These are phyloP conservation scores for Austroboletus rostrupii DNA, from an alignment of 1,284 basidiomycete genomes.

Conservation along the genomic window DNA sequence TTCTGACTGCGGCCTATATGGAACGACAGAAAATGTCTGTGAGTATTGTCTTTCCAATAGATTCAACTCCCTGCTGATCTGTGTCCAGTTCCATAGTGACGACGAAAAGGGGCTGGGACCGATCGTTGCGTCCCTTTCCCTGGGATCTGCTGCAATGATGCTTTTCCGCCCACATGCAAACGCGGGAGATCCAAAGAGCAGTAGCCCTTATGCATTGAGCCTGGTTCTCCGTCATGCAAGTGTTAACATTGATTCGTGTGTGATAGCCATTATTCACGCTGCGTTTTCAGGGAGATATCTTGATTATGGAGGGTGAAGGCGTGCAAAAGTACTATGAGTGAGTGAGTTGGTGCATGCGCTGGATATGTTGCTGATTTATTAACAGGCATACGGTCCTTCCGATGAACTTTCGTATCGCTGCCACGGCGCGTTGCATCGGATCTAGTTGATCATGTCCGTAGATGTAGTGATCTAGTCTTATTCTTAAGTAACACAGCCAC, in stretches of 20 bases:
- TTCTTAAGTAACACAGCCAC: slow-evolving; percentile 18
- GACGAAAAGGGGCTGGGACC: slow-evolving; percentile 69
- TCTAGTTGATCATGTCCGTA: slow-evolving; percentile 12
- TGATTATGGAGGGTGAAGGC: slow-evolving; percentile 67
- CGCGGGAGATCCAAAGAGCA: slow-evolving; percentile 32
- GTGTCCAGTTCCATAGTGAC: slow-evolving; percentile 70
- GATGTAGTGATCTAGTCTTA: background rate
- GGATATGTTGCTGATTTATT: slow-evolving; percentile 4
- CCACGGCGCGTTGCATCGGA: slow-evolving; percentile 49
- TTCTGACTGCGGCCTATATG: slow-evolving; percentile 78
- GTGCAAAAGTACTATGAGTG: slow-evolving; percentile 72
- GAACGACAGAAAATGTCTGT: slow-evolving; percentile 78
- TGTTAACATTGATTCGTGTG: slow-evolving; percentile 4
- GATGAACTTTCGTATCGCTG: slow-evolving; percentile 50
- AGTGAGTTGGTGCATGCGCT: slow-evolving; percentile 19
- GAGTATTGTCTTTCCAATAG: slow-evolving; percentile 26
- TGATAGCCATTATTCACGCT: background rate
- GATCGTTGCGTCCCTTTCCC: slow-evolving; percentile 64
- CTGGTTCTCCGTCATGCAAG: slow-evolving; percentile 66
- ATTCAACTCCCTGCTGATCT: slow-evolving; percentile 1
- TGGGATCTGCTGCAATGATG: slow-evolving; percentile 72
- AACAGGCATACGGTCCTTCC: slow-evolving; percentile 48
- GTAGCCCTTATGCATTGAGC: slow-evolving; percentile 41
- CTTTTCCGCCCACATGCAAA: slow-evolving; percentile 56
- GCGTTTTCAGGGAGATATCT: slow-evolving; percentile 59